phyloP scores from a whole-genome alignment of 306 rosid genomes.

The Vigna radiata region DNA sequence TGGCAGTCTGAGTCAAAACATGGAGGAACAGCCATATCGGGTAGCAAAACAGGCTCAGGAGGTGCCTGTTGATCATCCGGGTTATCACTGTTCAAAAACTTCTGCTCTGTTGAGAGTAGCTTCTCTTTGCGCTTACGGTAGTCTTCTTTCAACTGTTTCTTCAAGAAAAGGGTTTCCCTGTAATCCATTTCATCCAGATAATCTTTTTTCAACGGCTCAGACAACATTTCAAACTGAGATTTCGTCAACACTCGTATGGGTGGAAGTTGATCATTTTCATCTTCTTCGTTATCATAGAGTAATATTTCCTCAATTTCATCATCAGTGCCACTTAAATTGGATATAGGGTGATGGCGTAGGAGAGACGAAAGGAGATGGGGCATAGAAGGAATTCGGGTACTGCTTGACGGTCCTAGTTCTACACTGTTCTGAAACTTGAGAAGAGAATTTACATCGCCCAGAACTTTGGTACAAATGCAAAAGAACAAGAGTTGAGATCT shows the following conservation, averaged over 20 bases:
- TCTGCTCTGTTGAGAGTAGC: constrained; percentile 52
- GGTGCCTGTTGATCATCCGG: constrained; percentile 62
- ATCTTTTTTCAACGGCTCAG: constrained; percentile 68
- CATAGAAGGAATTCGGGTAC: constrained; percentile 71
- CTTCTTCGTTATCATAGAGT: constrained; percentile 64
- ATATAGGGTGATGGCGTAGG: constrained; percentile 55
- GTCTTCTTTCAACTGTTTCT: constrained; percentile 91
- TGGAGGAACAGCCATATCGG: constrained; percentile 86
- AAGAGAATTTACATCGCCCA: constrained; percentile 78
- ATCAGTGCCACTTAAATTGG: constrained; percentile 57
- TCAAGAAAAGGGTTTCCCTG: constrained; percentile 87
- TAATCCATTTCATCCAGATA: constrained; percentile 95
- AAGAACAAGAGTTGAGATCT: constrained; percentile 78
- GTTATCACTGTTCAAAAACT: constrained; percentile 46
- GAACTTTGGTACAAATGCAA: constrained; percentile 85
- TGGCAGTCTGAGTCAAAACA: constrained; percentile 75
- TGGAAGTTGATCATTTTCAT: constrained; percentile 90
- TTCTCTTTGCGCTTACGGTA: constrained; percentile 58
- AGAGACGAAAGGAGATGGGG: constrained; percentile 95
- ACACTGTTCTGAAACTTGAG: constrained; percentile 81
- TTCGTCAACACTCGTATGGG: constrained; percentile 77
- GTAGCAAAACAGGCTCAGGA: constrained; percentile 72
- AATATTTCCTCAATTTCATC: constrained; percentile 65
- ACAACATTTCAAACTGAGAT: constrained; percentile 80
- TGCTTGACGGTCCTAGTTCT: constrained; percentile 70